Percentiles rank a stretch among this genome's conserved stretches.
These are phyloP conservation scores for Ustulina deusta DNA, from an alignment of 2,329 filamentous ascomycete species.

Conservation along the genomic window DNA sequence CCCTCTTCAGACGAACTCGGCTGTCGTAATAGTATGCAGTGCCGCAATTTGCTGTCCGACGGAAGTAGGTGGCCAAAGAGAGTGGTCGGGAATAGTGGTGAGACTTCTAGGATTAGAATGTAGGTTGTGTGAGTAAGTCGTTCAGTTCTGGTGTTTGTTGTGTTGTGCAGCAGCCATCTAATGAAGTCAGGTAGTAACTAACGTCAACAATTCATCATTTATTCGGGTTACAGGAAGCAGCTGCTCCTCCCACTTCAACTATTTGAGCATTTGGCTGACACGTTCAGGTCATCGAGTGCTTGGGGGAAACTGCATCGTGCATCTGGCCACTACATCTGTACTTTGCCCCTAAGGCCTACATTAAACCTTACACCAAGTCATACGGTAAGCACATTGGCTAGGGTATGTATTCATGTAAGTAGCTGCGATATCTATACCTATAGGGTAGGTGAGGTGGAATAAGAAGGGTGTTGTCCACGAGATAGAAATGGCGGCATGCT, in stretches of 20 bases:
- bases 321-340: not conserved
- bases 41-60: not conserved
- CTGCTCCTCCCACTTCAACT: not conserved
- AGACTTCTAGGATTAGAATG: slow-evolving; percentile 7
- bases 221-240: too few relatives aligned
- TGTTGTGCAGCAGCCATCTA: not conserved
- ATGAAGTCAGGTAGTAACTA: not conserved
- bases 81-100: not conserved
- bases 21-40: not conserved
- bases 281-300: not conserved
- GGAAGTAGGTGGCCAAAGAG: not conserved
- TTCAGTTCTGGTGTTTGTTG: not conserved
- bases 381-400: too few relatives aligned
- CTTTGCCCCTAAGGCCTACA: not conserved
- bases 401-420: too few relatives aligned
- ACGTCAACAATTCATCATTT: not conserved
- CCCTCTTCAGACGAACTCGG: too few relatives aligned
- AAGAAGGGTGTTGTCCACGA: too few relatives aligned
- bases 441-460: not conserved
- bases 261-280: not conserved
- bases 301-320: not conserved
- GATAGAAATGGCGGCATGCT: not conserved
- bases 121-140: not conserved
- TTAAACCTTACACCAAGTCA: too few relatives aligned
- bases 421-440: too few relatives aligned